These are phyloP conservation scores for Rhodotorula sp. DNA, from an alignment of 1,284 basidiomycete species.

Conservation along the genomic window DNA sequence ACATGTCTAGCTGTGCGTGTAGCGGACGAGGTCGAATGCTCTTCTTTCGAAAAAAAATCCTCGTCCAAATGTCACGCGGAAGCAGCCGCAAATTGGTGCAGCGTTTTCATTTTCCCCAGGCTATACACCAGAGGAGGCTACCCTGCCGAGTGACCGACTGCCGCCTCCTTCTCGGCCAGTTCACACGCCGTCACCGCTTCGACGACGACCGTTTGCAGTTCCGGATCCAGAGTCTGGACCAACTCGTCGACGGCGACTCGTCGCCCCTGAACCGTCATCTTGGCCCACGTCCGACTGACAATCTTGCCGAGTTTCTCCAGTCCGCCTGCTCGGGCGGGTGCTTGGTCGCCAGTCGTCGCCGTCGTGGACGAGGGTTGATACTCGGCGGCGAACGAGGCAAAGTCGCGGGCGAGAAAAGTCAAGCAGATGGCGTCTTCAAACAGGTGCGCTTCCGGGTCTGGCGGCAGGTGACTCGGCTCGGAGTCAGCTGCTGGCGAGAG, in stretches of 20 bases:
- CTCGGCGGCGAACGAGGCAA: constrained; percentile 20
- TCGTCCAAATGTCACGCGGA: too few species aligned
- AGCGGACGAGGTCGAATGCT: not conserved
- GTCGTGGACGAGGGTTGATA: constrained; percentile 2
- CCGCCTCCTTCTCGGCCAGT: not conserved
- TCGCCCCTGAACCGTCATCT: constrained; percentile 20
- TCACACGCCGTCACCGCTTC: not conserved
- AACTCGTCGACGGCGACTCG: constrained; percentile 18
- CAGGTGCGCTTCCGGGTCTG: constrained; percentile 34
- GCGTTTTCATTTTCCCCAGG: too few species aligned
- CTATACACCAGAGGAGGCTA: too few species aligned
- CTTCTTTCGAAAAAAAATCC: too few species aligned
- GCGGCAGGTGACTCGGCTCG: too few species aligned
- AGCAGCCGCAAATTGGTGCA: too few species aligned
- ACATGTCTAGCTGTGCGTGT: constrained; percentile 2
- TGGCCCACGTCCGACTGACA: constrained; percentile 30
- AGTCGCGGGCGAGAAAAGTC: constrained; percentile 25
- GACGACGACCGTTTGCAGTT: constrained; percentile 20
- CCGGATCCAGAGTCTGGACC: constrained; percentile 17
- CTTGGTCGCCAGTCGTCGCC: not conserved
- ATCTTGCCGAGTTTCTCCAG: constrained; percentile 21
- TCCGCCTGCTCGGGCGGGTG: not conserved
- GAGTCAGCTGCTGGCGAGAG: not conserved
- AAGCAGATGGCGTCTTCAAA: constrained; percentile 36
- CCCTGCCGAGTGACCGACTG: not conserved